phyloP scores from a whole-genome alignment of 305 asterid genomes.

The Plantago rigida region DNA sequence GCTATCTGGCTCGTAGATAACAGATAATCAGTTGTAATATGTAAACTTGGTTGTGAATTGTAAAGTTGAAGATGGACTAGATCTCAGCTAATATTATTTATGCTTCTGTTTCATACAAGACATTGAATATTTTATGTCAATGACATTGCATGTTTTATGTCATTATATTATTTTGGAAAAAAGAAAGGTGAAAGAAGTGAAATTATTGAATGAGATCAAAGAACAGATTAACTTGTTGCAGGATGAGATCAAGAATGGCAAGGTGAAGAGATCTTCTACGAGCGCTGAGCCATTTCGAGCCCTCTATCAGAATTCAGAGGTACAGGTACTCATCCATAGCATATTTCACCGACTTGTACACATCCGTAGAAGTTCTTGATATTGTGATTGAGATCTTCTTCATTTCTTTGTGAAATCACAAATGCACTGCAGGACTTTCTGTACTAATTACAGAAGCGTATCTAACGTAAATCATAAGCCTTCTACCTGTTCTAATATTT shows the following conservation, averaged over 20 bases:
- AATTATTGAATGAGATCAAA: conserved; percentile 52
- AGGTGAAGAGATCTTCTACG: conserved; percentile 25
- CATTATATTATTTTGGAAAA: not conserved
- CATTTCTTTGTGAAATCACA: no score
- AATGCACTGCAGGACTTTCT: no score
- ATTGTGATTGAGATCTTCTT: no score
- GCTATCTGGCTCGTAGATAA: not conserved
- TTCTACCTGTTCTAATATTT: conserved; percentile 8
- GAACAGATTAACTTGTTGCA: conserved; percentile 44
- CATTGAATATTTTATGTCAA: no score
- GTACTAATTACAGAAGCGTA: no score
- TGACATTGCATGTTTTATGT: not conserved
- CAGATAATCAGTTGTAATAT: not conserved
- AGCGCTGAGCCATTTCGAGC: conserved; percentile 29
- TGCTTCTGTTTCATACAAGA: not conserved
- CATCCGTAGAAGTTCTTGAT: no score
- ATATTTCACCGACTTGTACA: no score
- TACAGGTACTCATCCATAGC: conserved; percentile 36
- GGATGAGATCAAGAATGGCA: conserved; percentile 41
- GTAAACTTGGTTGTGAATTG: not conserved
- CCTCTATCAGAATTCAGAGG: conserved; percentile 27
- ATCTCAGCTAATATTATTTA: no score
- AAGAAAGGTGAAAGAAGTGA: conserved; percentile 14
- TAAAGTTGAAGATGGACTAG: no score
- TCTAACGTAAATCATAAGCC: not conserved